Conservation (phyloP, 805 yeast species). For the Ogataea ramenticola region DNA sequence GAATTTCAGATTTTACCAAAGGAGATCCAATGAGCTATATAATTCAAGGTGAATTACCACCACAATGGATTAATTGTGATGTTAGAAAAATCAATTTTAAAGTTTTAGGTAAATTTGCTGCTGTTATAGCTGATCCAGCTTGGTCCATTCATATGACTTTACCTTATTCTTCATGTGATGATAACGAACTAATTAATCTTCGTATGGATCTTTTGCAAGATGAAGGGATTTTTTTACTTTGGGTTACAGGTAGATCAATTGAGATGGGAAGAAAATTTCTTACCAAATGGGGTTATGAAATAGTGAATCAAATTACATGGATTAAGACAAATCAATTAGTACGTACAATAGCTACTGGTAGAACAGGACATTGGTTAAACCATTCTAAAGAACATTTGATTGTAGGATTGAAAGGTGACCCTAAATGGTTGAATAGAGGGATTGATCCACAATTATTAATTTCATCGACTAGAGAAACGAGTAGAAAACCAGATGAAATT, state of each 20-base stretch:
- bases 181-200: conserved; percentile 60
- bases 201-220: conserved; percentile 66
- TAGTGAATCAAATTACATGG: conserved; percentile 83
- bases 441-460: conserved; percentile 74
- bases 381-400: conserved; percentile 89
- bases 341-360: conserved; percentile 86
- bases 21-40: conserved; percentile 35
- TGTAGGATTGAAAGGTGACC: conserved; percentile 79
- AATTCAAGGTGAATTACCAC: conserved; percentile 26
- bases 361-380: conserved; percentile 96
- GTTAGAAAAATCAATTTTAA: conserved; percentile 64
- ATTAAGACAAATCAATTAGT: conserved; percentile 81
- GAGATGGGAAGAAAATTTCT: conserved; percentile 80
- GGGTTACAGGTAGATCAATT: conserved; percentile 95
- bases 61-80: conserved; percentile 89
- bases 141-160: conserved; percentile 92
- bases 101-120: conserved; percentile 66
- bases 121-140: conserved; percentile 87
- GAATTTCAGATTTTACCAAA: conserved; percentile 35
- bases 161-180: conserved; percentile 73
- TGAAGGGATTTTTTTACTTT: conserved; percentile 75
- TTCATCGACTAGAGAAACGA: conserved; percentile 79
- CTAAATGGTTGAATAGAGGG: conserved; percentile 58
- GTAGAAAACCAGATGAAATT: conserved; percentile 85
- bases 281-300: conserved; percentile 73